Conservation (phyloP, 768 basidiomycete species). For the Termitomyces sp. region DNA sequence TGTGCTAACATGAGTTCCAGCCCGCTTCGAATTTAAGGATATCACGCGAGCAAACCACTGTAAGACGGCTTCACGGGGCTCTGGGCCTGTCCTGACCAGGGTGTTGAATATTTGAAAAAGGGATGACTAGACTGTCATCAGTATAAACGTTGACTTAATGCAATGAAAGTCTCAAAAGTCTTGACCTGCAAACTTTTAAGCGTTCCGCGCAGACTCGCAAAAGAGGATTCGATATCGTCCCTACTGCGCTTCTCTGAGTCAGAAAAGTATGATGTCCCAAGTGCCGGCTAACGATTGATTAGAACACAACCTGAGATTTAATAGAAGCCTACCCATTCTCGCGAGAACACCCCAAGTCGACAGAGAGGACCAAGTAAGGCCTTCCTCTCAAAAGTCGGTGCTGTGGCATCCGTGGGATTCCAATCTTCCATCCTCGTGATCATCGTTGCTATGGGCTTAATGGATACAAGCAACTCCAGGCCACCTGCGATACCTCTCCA, state of each 20-base stretch:
- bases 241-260: slow-evolving; percentile 73
- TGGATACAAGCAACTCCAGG: slow-evolving; percentile 70
- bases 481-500: slow-evolving; percentile 89
- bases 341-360: slow-evolving; percentile 79
- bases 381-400: slow-evolving; percentile 54
- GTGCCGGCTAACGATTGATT: slow-evolving; percentile 50
- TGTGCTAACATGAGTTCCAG: slow-evolving; percentile 76
- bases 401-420: slow-evolving; percentile 58
- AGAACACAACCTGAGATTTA: neutral
- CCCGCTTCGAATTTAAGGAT: slow-evolving; percentile 74
- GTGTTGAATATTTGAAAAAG: slow-evolving; percentile 87
- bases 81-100: slow-evolving; percentile 78
- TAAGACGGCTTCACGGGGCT: slow-evolving; percentile 76
- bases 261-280: slow-evolving; percentile 79
- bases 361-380: slow-evolving; percentile 83
- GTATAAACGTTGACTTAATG: neutral
- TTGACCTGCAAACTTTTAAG: slow-evolving; percentile 77
- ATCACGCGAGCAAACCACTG: slow-evolving; percentile 76
- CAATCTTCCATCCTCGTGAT: slow-evolving; percentile 72
- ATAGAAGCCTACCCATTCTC: slow-evolving; percentile 70
- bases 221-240: slow-evolving; percentile 77
- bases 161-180: neutral
- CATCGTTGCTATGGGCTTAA: slow-evolving; percentile 82
- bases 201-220: slow-evolving; percentile 81
- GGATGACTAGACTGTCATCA: slow-evolving; percentile 32